Conservation (phyloP, 2,329 filamentous ascomycete genomes). For the Diaporthe capsici region DNA sequence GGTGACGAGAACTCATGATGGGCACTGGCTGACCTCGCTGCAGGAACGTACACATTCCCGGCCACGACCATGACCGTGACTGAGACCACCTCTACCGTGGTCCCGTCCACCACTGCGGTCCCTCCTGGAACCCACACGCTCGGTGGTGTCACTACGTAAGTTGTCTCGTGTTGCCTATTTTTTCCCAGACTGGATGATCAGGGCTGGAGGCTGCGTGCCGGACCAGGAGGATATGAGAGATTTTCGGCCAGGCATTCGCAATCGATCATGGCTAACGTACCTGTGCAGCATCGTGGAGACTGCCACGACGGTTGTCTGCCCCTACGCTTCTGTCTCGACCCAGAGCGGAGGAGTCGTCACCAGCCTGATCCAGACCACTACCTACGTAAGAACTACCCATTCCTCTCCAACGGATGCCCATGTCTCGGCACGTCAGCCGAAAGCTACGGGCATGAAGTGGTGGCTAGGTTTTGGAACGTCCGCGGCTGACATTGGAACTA, state of each 20-base stretch:
- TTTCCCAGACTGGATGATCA: not conserved
- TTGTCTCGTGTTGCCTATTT: not conserved
- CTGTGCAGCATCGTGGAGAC: conserved; percentile 66
- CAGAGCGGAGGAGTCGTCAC: conserved; percentile 72
- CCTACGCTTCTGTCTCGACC: conserved; percentile 72
- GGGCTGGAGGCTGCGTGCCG: not conserved
- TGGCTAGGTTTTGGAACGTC: not conserved
- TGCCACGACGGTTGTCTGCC: conserved; percentile 78
- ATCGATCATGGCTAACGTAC: conserved; percentile 20
- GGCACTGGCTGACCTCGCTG: not conserved
- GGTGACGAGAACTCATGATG: not conserved
- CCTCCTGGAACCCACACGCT: conserved; percentile 76
- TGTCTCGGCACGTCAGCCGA: not conserved
- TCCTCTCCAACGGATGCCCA: not conserved
- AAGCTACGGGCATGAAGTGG: not conserved
- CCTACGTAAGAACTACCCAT: conserved; percentile 60
- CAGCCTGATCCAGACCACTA: conserved; percentile 77
- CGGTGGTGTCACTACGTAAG: conserved; percentile 77
- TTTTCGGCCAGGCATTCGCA: not conserved
- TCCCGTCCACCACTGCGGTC: conserved; percentile 72
- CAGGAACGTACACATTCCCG: conserved; percentile 79
- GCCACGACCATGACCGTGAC: conserved; percentile 79
- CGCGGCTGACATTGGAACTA: conserved; percentile 16
- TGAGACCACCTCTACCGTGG: conserved; percentile 77
- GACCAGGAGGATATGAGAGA: not conserved